These are phyloP conservation scores for Amanita thiersii DNA, from an alignment of 768 basidiomycete species.

Conservation along the genomic window DNA sequence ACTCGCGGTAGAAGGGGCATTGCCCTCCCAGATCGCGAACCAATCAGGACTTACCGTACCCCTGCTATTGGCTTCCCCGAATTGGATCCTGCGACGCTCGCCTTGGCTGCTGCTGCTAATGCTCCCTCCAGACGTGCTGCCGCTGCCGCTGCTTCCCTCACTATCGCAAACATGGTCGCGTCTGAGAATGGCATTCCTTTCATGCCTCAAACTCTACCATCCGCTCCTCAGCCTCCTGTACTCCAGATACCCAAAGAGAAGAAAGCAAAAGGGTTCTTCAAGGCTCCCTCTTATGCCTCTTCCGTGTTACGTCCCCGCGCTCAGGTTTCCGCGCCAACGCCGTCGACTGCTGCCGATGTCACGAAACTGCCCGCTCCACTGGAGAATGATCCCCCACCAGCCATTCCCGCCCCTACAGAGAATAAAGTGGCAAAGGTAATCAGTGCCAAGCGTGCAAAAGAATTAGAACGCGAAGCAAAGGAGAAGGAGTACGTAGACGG, in stretches of 20 bases:
- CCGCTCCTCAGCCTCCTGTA: slow-evolving; percentile 26
- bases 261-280: slow-evolving; percentile 55
- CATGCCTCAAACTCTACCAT: slow-evolving; percentile 34
- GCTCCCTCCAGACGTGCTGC: slow-evolving; percentile 78
- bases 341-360: slow-evolving; percentile 62
- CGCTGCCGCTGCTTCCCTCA: slow-evolving; percentile 73
- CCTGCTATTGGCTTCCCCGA: slow-evolving; percentile 82
- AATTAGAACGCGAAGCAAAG: slow-evolving; percentile 75
- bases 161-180: slow-evolving; percentile 90
- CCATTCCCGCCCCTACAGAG: slow-evolving; percentile 30
- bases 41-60: slow-evolving; percentile 85
- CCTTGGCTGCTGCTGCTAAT: slow-evolving; percentile 53
- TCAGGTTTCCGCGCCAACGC: slow-evolving; percentile 47
- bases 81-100: slow-evolving; percentile 62
- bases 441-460: slow-evolving; percentile 58
- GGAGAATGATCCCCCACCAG: slow-evolving; percentile 45
- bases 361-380: slow-evolving; percentile 48
- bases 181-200: slow-evolving; percentile 76
- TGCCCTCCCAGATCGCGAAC: slow-evolving; percentile 87
- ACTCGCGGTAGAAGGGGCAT: slow-evolving; percentile 77
- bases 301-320: slow-evolving; percentile 56
- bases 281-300: slow-evolving; percentile 51
- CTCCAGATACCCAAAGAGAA: slow-evolving; percentile 12
- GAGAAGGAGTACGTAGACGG: slow-evolving; percentile 79
- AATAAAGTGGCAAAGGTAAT: slow-evolving; percentile 37